phyloP scores from a whole-genome alignment of 1,284 basidiomycete genomes.

The Kwoniella shivajii region DNA sequence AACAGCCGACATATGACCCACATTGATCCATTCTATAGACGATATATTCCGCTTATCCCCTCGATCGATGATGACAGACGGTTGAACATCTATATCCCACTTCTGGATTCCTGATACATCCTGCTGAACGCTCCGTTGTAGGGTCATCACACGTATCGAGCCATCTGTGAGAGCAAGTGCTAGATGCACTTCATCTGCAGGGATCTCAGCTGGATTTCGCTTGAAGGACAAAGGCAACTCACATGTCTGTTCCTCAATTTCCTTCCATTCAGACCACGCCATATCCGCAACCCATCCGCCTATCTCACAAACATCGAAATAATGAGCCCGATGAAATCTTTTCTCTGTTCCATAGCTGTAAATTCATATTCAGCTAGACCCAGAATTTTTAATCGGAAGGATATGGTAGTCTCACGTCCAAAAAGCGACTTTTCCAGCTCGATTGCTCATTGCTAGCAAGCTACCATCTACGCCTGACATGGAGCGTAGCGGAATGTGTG shows the following conservation, averaged over 20 bases:
- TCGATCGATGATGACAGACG: not conserved
- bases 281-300: conserved; percentile 23
- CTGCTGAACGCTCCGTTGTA: conserved; percentile 12
- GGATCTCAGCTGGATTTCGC: no score
- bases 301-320: conserved; percentile 4
- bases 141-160: conserved; percentile 13
- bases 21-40: conserved; percentile 38
- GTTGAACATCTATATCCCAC: conserved; percentile 17
- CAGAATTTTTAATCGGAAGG: not conserved
- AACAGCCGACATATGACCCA: conserved; percentile 11
- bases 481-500: conserved; percentile 10
- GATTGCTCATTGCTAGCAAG: conserved; percentile 40
- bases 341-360: conserved; percentile 22
- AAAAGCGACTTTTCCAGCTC: conserved; percentile 35
- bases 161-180: conserved; percentile 37
- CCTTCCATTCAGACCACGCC: conserved; percentile 40
- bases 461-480: conserved; percentile 36
- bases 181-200: conserved; percentile 30
- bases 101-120: not conserved
- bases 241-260: conserved; percentile 22
- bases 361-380: not conserved
- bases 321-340: conserved; percentile 14
- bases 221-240: no score
- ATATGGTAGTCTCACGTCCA: conserved; percentile 32
- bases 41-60: conserved; percentile 34